Evolutionary conservation across 75 land plant genomes (phyloP), one percentile per base, ranked within the genome.

Genomic region (Larix kaempferi): DNA sequence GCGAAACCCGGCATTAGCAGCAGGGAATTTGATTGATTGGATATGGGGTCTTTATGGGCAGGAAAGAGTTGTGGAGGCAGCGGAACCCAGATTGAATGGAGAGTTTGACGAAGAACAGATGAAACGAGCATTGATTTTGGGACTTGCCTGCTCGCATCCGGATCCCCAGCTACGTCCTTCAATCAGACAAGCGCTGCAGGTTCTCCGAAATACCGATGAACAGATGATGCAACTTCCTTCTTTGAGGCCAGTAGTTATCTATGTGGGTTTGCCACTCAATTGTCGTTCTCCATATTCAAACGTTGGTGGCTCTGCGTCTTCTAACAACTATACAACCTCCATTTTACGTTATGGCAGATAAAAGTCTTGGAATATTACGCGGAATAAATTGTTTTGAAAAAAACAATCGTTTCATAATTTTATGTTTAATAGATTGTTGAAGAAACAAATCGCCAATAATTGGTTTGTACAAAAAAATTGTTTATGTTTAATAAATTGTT

Each of bases 131-230:
- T 71, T 91, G 73, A 81, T 80, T 26, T 59, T 91, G 64, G 91
- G 93, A 26, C 56, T 91, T 54, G 85, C 84, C 44, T 91, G 93
- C 56, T 86, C 87, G 54, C 91, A 91, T 52, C 93, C 93, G 0
- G 80, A 85, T 27, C 91, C 91, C 1, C 52, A 12, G 19, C 37
- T 56, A 1, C 80, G 93, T 52, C 93, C 93, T 0, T 77, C 75
- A 14, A 82, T 87, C 84, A 80, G 79, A 60, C 88, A 91, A 61
- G 89, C 85, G 15, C 77, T 82, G 39, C 85, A 73, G n/a, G 59
- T 84, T 59, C 72, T 90, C 22, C 37, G 14, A 8, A 67, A 67
- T 17, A 49, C 71, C 1, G 19, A 37, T 21, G 49, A 67, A 17
- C 10, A 67, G 23, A 16, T 21, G 49, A n/a, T 22, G 23, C 10